Conservation (phyloP, 73 alveolate species). For the Paramecium biaurelia region DNA sequence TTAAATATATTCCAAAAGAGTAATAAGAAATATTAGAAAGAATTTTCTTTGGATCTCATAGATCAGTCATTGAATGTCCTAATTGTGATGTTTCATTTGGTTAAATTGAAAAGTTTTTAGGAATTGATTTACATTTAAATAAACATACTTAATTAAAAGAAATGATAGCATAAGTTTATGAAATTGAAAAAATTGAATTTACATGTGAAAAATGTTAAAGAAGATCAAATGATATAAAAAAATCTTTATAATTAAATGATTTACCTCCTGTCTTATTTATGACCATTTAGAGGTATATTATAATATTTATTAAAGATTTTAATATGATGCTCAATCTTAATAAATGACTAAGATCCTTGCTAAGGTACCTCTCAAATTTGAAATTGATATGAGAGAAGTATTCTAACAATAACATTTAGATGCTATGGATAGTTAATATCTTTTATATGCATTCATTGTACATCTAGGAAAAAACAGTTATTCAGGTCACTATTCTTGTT, state of each 20-base stretch:
- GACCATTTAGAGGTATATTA: not conserved
- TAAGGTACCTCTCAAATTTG: not conserved
- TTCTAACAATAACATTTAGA: not conserved
- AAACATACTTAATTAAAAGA: not conserved
- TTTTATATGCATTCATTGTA: constrained; percentile 7
- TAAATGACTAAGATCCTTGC: not conserved
- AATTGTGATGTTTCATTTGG: not conserved
- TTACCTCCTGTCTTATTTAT: constrained; percentile 17
- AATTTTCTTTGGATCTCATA: not conserved
- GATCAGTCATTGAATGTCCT: not conserved
- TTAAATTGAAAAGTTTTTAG: not conserved
- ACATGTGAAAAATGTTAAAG: constrained; percentile 16
- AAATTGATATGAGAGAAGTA: constrained; percentile 14
- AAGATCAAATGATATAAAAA: not conserved
- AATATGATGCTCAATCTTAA: not conserved
- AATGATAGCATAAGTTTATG: not conserved
- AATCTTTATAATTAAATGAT: not conserved
- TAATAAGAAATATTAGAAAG: not conserved
- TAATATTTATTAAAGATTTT: not conserved
- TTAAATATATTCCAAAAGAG: not conserved
- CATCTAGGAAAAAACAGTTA: constrained; percentile 20
- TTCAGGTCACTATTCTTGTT: constrained; percentile 35
- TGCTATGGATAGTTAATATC: not conserved
- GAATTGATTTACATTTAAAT: constrained; percentile 37
- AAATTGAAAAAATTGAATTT: not conserved